Conservation (phyloP, 352 stramenopile species). For the Pythium grandisporangium region DNA sequence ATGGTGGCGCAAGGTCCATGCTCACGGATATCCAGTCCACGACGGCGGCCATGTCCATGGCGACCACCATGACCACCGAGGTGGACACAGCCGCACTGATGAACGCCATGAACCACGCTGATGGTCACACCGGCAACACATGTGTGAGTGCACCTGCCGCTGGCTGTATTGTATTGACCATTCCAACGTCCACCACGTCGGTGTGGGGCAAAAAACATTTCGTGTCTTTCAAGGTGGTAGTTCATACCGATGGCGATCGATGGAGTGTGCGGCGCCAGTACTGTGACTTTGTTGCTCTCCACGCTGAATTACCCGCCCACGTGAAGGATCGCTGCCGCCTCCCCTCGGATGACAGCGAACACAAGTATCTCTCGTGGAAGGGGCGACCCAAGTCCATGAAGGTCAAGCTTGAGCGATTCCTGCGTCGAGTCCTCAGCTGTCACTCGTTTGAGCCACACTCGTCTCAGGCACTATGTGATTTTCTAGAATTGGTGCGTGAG, state of each 20-base stretch:
- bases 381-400: conserved; percentile 47
- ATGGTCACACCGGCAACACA: conserved; percentile 13
- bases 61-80: no score
- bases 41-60: no score
- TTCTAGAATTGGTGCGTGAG: conserved; percentile 64
- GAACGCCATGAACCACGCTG: conserved; percentile 3
- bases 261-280: conserved; percentile 62
- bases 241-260: conserved; percentile 56
- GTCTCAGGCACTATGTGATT: conserved; percentile 58
- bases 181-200: conserved; percentile 52
- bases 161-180: conserved; percentile 35
- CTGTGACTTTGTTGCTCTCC: conserved; percentile 47
- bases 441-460: conserved; percentile 37
- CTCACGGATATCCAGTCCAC: not conserved
- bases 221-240: conserved; percentile 66
- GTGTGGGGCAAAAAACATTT: conserved; percentile 69
- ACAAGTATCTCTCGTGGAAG: conserved; percentile 53
- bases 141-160: no score
- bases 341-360: conserved; percentile 29
- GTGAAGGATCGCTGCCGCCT: conserved; percentile 33
- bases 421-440: conserved; percentile 41
- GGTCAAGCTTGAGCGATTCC: conserved; percentile 49
- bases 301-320: conserved; percentile 48
- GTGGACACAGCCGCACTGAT: no score
- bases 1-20: not conserved